These are phyloP conservation scores for Malassezia psittaci DNA, from an alignment of 1,284 basidiomycete species.

Conservation along the genomic window DNA sequence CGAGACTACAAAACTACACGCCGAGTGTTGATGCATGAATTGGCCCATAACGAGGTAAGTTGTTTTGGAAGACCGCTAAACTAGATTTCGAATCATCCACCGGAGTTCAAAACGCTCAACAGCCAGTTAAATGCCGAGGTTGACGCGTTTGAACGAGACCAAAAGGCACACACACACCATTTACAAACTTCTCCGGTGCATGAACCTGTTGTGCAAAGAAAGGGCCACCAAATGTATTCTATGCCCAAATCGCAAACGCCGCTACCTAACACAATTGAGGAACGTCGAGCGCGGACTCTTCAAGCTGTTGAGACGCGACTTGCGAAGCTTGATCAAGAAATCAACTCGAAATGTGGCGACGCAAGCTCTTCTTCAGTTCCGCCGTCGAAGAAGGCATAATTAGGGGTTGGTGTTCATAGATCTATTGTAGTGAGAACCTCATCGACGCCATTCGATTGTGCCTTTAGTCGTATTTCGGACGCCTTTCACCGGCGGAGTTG, in stretches of 20 bases:
- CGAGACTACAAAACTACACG: conserved; percentile 39
- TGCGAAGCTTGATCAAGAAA: conserved; percentile 7
- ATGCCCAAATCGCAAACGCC: background rate
- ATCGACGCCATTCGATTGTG: conserved; percentile 26
- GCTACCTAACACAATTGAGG: background rate
- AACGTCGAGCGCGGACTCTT: conserved; percentile 9
- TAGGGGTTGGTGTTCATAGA: too few species aligned
- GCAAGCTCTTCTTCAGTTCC: background rate
- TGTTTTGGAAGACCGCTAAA: background rate
- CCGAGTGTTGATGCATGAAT: conserved; percentile 36
- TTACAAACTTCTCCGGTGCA: conserved; percentile 1
- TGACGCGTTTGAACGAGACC: conserved; percentile 23
- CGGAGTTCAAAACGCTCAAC: conserved; percentile 41
- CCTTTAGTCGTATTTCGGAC: conserved; percentile 46
- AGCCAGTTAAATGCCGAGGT: conserved; percentile 37
- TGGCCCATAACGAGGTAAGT: conserved; percentile 33
- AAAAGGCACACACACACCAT: background rate
- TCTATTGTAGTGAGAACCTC: too few species aligned
- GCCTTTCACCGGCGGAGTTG: conserved; percentile 59
- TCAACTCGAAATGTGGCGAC: conserved; percentile 10
- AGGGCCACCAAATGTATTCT: background rate
- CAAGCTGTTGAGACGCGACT: conserved; percentile 11
- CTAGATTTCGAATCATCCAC: conserved; percentile 31
- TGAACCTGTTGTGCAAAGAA: background rate
- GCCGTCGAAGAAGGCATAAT: too few species aligned